These are phyloP conservation scores for Backusella luteola DNA, from an alignment of 192 early-diverging fungal species.

Conservation along the genomic window DNA sequence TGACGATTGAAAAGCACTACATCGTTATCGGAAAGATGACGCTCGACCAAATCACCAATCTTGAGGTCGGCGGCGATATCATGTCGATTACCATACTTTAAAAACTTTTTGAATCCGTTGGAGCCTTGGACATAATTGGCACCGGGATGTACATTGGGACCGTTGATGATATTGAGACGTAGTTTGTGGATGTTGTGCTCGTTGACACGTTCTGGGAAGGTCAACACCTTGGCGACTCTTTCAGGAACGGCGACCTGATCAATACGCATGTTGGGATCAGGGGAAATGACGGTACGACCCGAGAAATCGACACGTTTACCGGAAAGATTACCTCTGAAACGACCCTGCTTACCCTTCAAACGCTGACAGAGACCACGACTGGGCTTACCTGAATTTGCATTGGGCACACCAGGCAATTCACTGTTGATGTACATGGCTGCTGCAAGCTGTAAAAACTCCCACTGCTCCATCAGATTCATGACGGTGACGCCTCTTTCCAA, in stretches of 20 bases:
- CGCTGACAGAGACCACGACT: constrained; percentile 91
- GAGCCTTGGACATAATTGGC: constrained; percentile 78
- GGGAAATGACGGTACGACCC: constrained; percentile 97
- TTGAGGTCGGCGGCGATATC: constrained; percentile 69
- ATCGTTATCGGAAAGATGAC: constrained; percentile 93
- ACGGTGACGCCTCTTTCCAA: constrained; percentile 63
- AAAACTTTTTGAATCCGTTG: constrained; percentile 57
- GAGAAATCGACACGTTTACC: constrained; percentile 99
- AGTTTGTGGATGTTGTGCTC: constrained; percentile 83
- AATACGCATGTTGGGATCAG: constrained; percentile 97
- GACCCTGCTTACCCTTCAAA: constrained; percentile 97
- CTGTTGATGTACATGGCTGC: constrained; percentile 97
- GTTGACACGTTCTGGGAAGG: constrained; percentile 96
- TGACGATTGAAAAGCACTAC: constrained; percentile 98
- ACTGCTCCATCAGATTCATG: constrained; percentile 83
- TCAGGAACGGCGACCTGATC: constrained; percentile 95
- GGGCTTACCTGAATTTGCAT: constrained; percentile 56
- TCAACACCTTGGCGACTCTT: constrained; percentile 86
- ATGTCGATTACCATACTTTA: constrained; percentile 71
- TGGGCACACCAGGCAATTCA: constrained; percentile 89
- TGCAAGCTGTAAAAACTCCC: constrained; percentile 93
- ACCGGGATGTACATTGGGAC: constrained; percentile 88
- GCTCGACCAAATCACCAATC: constrained; percentile 91
- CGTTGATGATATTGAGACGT: constrained; percentile 75
- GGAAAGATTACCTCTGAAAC: constrained; percentile 97